Conservation (phyloP, 257 asterid genomes). For the Fraxinus americana region DNA sequence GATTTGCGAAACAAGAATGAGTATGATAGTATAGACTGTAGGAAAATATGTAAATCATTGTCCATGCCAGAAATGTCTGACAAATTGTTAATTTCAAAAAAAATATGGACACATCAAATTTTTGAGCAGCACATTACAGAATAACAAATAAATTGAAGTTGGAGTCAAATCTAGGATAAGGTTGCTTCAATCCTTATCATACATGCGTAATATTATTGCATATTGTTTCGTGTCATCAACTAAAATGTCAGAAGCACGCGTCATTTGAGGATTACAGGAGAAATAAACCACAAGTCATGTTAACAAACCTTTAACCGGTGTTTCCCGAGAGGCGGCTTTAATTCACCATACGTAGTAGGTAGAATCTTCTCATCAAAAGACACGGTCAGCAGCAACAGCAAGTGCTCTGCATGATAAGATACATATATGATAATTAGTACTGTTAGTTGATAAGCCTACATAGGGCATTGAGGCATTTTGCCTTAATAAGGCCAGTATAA, state of each 20-base stretch:
- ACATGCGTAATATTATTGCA: background rate
- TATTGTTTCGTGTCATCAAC: background rate
- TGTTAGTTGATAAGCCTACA: conserved; percentile 1
- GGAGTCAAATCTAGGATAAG: background rate
- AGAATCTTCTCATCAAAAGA: conserved; percentile 77
- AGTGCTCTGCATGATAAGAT: conserved; percentile 61
- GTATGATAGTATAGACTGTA: background rate
- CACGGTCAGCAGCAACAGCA: conserved; percentile 71
- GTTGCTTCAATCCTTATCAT: background rate
- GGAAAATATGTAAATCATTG: background rate
- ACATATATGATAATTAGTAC: conserved; percentile 15
- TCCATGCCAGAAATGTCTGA: background rate
- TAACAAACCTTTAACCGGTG: conserved; percentile 84
- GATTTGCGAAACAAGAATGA: background rate
- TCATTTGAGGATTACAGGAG: background rate
- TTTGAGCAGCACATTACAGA: background rate
- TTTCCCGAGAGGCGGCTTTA: conserved; percentile 96
- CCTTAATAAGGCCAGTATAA: background rate
- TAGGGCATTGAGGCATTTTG: background rate
- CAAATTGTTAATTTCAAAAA: background rate
- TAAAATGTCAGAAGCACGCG: background rate
- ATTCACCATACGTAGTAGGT: conserved; percentile 85
- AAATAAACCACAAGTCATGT: conserved; percentile 14
- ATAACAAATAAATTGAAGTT: background rate
- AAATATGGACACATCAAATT: background rate